A percentile compares a stretch with the other conserved stretches of the same genome.
These are phyloP conservation scores for Ascochyta viciae-villosae DNA, from an alignment of 2,329 filamentous ascomycete genomes.

Conservation along the genomic window DNA sequence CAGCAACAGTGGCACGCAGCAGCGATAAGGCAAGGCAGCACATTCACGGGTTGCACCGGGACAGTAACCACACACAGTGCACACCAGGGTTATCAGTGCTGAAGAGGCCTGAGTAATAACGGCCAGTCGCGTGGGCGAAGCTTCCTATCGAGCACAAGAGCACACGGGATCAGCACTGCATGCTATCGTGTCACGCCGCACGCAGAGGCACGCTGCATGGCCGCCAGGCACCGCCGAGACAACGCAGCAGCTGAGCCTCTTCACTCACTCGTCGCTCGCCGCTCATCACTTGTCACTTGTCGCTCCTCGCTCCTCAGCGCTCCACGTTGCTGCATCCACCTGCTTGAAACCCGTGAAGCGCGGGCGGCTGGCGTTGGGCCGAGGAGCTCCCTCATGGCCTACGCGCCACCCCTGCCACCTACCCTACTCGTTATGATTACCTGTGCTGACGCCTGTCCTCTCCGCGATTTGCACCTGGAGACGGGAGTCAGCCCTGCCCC, in stretches of 20 bases:
- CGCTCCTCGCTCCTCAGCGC: neutral
- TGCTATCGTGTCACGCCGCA: constrained; percentile 14
- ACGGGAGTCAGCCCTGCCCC: constrained; percentile 20
- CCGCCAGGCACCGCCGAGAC: constrained; percentile 20
- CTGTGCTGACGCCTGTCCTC: constrained; percentile 7
- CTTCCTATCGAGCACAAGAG: constrained; percentile 21
- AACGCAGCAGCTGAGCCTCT: constrained; percentile 2
- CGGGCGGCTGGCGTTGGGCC: neutral
- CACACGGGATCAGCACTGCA: constrained; percentile 19
- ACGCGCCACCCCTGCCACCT: constrained; percentile 1
- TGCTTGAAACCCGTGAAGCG: constrained; percentile 9
- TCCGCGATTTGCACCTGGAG: constrained; percentile 17
- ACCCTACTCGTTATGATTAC: neutral
- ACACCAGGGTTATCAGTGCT: constrained; percentile 22
- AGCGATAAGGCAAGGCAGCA: constrained; percentile 20
- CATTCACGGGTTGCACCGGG: constrained; percentile 12
- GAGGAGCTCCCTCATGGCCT: neutral
- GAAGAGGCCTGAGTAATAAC: constrained; percentile 21
- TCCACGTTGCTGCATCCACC: constrained; percentile 11
- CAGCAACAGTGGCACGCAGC: constrained; percentile 9
- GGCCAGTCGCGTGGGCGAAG: constrained; percentile 30
- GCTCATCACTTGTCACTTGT: no score
- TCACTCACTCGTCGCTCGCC: no score
- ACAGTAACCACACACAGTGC: constrained; percentile 1
- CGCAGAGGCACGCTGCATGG: constrained; percentile 4